phyloP scores from a whole-genome alignment of 1,139 yeast species.

The Yamadazyma kanchanaburiensis region DNA sequence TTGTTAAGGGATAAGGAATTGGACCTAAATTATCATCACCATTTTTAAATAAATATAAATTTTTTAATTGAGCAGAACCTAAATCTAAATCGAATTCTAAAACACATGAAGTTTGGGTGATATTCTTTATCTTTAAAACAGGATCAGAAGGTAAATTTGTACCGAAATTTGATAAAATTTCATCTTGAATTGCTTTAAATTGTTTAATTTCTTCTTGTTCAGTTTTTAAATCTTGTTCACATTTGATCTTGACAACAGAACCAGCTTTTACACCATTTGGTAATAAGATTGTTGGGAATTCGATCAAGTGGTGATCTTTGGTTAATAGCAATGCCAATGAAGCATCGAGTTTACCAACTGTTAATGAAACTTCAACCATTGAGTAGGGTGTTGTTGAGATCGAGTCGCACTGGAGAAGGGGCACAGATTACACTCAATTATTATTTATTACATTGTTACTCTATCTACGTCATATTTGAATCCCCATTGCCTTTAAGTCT shows the following conservation, averaged over 20 bases:
- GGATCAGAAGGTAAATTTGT: slow-evolving; percentile 72
- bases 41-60: slow-evolving; percentile 67
- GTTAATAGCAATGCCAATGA: slow-evolving; percentile 88
- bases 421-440: slow-evolving; percentile 1
- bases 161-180: slow-evolving; percentile 72
- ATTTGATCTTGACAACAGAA: slow-evolving; percentile 81
- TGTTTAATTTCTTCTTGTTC: slow-evolving; percentile 58
- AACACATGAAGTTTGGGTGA: slow-evolving; percentile 93
- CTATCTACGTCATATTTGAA: background rate
- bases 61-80: slow-evolving; percentile 80
- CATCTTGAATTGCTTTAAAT: slow-evolving; percentile 68
- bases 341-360: slow-evolving; percentile 95
- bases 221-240: slow-evolving; percentile 74
- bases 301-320: slow-evolving; percentile 90
- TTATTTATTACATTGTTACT: slow-evolving; percentile 1
- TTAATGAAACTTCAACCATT: slow-evolving; percentile 88
- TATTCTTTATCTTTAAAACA: slow-evolving; percentile 64
- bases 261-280: slow-evolving; percentile 94
- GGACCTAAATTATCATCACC: slow-evolving; percentile 78
- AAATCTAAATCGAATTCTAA: slow-evolving; percentile 90
- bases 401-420: background rate
- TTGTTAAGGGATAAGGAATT: slow-evolving; percentile 79
- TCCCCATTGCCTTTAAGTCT: slow-evolving; percentile 53
- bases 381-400: background rate
- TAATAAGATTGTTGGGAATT: slow-evolving; percentile 87